A percentile compares a stretch with the other conserved stretches of the same genome.
Evolutionary conservation across 2,329 filamentous ascomycete species (phyloP).

Genomic region (Botrytis elliptica): DNA sequence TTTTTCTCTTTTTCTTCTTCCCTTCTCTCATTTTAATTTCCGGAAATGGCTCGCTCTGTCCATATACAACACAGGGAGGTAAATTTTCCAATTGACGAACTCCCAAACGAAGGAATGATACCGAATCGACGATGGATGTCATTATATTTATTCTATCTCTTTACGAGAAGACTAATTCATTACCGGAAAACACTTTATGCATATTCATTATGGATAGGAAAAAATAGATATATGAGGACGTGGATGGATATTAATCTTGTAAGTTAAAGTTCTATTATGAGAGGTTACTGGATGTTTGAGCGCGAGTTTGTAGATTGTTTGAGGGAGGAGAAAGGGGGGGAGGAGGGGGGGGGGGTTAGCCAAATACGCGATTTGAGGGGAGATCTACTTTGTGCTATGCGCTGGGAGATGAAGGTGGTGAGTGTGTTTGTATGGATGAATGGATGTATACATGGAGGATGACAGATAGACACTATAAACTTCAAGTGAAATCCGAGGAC

Average conservation of each 20-base stretch:
- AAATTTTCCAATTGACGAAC: not conserved
- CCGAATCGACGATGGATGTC: not conserved
- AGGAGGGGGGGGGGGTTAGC: too few relatives aligned
- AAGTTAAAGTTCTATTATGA: not conserved
- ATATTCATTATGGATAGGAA: not conserved
- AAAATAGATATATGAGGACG: not conserved
- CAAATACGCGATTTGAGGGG: not conserved
- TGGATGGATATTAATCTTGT: not conserved
- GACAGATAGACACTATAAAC: not conserved
- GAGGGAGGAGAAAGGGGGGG: too few relatives aligned
- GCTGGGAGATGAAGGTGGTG: not conserved
- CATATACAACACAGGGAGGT: too few relatives aligned
- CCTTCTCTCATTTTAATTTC: too few relatives aligned
- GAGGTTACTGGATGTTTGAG: fast-evolving
- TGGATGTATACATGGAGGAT: not conserved
- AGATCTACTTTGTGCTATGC: not conserved
- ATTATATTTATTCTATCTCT: not conserved
- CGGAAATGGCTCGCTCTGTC: too few relatives aligned
- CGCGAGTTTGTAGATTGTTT: not conserved
- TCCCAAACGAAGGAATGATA: not conserved
- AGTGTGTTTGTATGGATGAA: not conserved
- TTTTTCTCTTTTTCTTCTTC: not conserved
- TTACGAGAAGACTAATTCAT: not conserved
- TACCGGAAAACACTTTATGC: too few relatives aligned
- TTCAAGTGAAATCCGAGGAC: not conserved